Evolutionary conservation across 164 flowering plant genomes (phyloP).

Genomic region (Liquidambar formosana): DNA sequence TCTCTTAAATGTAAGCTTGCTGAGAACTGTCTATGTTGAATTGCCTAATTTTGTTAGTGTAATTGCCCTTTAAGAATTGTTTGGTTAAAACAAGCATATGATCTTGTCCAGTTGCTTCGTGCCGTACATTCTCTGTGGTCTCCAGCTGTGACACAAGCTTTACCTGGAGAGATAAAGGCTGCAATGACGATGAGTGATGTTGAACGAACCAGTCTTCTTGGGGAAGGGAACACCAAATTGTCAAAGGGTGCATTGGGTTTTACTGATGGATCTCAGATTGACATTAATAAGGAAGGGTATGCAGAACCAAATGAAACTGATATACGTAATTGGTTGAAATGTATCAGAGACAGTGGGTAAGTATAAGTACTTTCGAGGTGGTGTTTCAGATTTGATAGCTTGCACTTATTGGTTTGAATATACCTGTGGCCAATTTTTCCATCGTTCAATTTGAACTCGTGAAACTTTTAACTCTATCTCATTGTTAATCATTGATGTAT

Average conservation of each 20-base stretch:
- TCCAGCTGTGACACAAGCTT: constrained; percentile 54
- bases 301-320: constrained; percentile 73
- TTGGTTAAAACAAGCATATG: neutral
- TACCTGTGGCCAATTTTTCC: neutral
- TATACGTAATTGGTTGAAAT: constrained; percentile 88
- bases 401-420: neutral
- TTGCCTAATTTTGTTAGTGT: neutral
- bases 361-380: constrained; percentile 19
- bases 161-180: constrained; percentile 77
- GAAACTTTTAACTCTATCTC: too few species aligned
- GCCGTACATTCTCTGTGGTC: constrained; percentile 92
- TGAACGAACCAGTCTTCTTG: constrained; percentile 76
- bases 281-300: constrained; percentile 50
- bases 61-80: neutral
- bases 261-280: constrained; percentile 56
- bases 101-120: constrained; percentile 73
- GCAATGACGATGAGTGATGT: constrained; percentile 76
- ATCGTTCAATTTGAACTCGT: neutral
- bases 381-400: neutral
- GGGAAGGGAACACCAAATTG: constrained; percentile 65
- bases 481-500: too few species aligned
- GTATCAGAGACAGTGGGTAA: constrained; percentile 97
- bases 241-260: constrained; percentile 50
- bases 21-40: neutral
- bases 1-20: constrained; percentile 67